A percentile compares a stretch with the other conserved stretches of the same genome.
Evolutionary conservation across 345 rosid genomes (phyloP).

Genomic region (Lepidium africanum): DNA sequence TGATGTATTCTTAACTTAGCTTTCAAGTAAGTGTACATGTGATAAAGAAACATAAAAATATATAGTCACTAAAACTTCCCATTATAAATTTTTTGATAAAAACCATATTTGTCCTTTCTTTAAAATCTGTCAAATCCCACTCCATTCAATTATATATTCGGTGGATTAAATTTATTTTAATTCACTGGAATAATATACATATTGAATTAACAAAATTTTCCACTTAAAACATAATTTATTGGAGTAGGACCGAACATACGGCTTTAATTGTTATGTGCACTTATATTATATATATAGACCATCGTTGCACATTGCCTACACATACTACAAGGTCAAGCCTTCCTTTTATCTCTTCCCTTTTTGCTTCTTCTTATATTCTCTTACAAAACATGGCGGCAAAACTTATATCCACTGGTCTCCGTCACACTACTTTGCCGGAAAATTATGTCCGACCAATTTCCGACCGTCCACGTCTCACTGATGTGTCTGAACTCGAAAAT

Average conservation of each 20-base stretch:
- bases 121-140: too few species aligned
- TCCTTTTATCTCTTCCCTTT: background rate
- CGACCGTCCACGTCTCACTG: slow-evolving; percentile 59
- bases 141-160: too few species aligned
- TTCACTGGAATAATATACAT: background rate
- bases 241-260: background rate
- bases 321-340: background rate
- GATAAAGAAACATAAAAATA: too few species aligned
- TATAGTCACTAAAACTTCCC: too few species aligned
- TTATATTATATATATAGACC: background rate
- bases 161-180: background rate
- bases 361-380: background rate
- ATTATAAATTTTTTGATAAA: too few species aligned
- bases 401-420: slow-evolving; percentile 53
- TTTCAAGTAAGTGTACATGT: too few species aligned
- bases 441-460: slow-evolving; percentile 60
- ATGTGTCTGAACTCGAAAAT: slow-evolving; percentile 43
- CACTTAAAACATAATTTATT: background rate
- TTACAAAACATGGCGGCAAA: slow-evolving; percentile 39
- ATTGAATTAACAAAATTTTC: background rate
- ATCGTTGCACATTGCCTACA: background rate
- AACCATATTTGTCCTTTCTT: too few species aligned
- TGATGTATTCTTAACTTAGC: too few species aligned
- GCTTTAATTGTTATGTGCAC: background rate
- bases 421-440: slow-evolving; percentile 44